These are phyloP conservation scores for Ophiostoma quercus DNA, from an alignment of 2,329 filamentous ascomycete species.

Conservation along the genomic window DNA sequence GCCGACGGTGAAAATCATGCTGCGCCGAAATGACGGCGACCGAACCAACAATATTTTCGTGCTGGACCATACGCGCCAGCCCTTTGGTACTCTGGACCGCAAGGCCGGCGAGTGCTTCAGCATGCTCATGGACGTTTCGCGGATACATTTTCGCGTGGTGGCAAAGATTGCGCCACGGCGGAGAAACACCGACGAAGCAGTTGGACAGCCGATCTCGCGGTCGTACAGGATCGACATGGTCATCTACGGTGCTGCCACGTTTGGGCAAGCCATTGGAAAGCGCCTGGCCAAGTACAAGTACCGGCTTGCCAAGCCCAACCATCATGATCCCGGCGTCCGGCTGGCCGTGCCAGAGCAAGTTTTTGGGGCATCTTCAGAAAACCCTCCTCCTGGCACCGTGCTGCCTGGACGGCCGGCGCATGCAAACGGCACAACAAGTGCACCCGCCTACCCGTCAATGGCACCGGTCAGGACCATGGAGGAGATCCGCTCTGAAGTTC, in stretches of 20 bases:
- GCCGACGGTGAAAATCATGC: conserved; percentile 68
- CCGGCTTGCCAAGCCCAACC: conserved; percentile 60
- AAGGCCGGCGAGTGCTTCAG: conserved; percentile 62
- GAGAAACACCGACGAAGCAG: conserved; percentile 57
- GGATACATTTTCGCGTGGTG: conserved; percentile 62
- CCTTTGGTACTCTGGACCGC: conserved; percentile 71
- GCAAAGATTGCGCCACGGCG: conserved; percentile 64
- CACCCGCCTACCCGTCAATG: neutral
- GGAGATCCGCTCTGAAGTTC: conserved; percentile 78
- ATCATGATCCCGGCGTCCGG: conserved; percentile 61
- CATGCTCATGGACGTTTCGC: conserved; percentile 64
- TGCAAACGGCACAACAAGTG: neutral
- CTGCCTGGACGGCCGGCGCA: neutral
- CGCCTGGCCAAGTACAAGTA: conserved; percentile 62
- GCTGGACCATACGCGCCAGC: conserved; percentile 62
- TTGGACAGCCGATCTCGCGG: conserved; percentile 57
- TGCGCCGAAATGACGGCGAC: conserved; percentile 55
- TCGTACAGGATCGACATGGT: conserved; percentile 64
- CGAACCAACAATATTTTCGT: conserved; percentile 64
- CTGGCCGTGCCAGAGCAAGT: conserved; percentile 62
- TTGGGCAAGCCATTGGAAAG: conserved; percentile 59
- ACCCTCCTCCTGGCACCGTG: neutral
- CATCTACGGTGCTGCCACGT: conserved; percentile 69
- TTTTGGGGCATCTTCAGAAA: conserved; percentile 28
- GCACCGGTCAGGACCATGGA: conserved; percentile 59